Percentiles rank a stretch among this genome's conserved stretches.
Evolutionary conservation across 148 eudicot species (phyloP).

Genomic region (Silene latifolia): DNA sequence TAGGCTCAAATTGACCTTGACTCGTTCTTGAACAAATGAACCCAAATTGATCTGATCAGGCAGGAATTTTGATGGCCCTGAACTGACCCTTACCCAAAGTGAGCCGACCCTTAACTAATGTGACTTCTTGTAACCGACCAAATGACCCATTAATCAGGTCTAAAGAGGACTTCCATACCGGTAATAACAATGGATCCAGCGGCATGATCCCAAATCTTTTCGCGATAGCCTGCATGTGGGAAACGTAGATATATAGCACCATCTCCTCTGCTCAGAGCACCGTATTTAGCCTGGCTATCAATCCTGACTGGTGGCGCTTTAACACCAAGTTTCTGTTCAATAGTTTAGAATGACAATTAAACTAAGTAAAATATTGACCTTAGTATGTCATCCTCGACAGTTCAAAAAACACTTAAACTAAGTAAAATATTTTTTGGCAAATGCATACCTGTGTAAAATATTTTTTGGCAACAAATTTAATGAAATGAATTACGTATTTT

Average conservation of each 20-base stretch:
- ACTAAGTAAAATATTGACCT: no score
- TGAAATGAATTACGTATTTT: background rate
- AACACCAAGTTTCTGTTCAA: constrained; percentile 81
- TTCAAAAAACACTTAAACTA: background rate
- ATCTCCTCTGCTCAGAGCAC: constrained; percentile 95
- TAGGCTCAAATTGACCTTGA: background rate
- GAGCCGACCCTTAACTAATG: background rate
- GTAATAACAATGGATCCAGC: constrained; percentile 89
- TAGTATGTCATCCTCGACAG: background rate
- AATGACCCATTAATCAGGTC: background rate
- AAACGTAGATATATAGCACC: constrained; percentile 94
- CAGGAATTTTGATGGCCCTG: background rate
- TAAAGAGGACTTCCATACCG: constrained; percentile 36
- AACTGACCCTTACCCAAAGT: background rate
- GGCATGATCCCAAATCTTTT: constrained; percentile 99
- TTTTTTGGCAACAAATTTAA: background rate
- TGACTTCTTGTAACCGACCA: no score
- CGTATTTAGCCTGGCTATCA: constrained; percentile 97
- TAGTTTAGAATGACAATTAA: constrained; percentile 3
- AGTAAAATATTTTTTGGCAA: no score
- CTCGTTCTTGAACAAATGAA: background rate
- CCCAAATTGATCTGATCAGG: background rate
- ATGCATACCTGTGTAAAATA: background rate
- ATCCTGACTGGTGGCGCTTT: constrained; percentile 97
- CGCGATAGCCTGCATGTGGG: constrained; percentile 89